These are phyloP conservation scores for Myrmaecium sp. DNA, from an alignment of 2,329 filamentous ascomycete genomes.

Conservation along the genomic window DNA sequence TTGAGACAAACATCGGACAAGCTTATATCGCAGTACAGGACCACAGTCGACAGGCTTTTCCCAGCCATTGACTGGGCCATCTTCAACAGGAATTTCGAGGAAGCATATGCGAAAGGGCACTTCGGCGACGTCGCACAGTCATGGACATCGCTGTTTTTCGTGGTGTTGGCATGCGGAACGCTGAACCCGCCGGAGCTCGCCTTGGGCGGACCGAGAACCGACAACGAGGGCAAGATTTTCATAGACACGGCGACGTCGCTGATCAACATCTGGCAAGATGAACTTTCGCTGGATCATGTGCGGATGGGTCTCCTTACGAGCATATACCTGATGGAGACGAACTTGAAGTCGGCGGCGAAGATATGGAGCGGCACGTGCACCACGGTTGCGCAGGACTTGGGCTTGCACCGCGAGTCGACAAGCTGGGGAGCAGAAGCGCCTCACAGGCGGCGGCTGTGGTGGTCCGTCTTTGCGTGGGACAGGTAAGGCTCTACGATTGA, in stretches of 20 bases:
- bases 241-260: constrained; percentile 53
- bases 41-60: constrained; percentile 60
- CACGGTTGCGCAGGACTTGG: constrained; percentile 66
- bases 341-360: constrained; percentile 71
- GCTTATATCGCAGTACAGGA: constrained; percentile 59
- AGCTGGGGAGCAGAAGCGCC: constrained; percentile 59
- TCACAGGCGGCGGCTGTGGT: constrained; percentile 86
- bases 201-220: constrained; percentile 34
- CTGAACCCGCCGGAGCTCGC: constrained; percentile 48
- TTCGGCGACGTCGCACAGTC: constrained; percentile 44
- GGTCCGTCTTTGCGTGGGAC: constrained; percentile 83
- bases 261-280: constrained; percentile 69
- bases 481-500: constrained; percentile 41
- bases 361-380: constrained; percentile 71
- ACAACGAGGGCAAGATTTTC: constrained; percentile 43
- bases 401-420: constrained; percentile 59
- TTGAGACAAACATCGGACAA: constrained; percentile 52
- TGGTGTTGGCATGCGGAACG: constrained; percentile 66
- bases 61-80: constrained; percentile 81
- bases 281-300: constrained; percentile 58
- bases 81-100: constrained; percentile 60
- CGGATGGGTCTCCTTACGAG: constrained; percentile 56
- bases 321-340: constrained; percentile 71
- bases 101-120: constrained; percentile 51
- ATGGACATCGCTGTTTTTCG: constrained; percentile 69